Conservation (phyloP, 2,329 filamentous ascomycete genomes). For the Arthrobotrys iridis region DNA sequence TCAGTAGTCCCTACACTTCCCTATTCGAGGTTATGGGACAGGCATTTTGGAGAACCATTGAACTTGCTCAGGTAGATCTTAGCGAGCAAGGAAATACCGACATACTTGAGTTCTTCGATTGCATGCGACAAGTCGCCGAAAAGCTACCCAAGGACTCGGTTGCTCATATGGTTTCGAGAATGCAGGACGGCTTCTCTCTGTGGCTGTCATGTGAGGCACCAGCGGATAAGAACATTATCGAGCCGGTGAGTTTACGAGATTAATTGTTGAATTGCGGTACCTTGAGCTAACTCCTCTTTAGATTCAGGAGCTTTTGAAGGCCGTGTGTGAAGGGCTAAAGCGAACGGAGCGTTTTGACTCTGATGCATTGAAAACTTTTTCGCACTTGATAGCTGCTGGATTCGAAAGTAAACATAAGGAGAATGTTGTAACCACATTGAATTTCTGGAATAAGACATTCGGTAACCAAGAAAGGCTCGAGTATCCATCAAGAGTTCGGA, state of each 20-base stretch:
- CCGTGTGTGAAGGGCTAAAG: constrained; percentile 23
- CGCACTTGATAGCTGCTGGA: constrained; percentile 35
- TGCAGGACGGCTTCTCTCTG: constrained; percentile 47
- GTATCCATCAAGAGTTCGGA: constrained; percentile 73
- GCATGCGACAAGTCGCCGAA: constrained; percentile 21
- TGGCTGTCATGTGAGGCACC: constrained; percentile 38
- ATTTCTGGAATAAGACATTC: constrained; percentile 76
- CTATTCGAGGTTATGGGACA: constrained; percentile 46
- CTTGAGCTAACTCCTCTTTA: neutral
- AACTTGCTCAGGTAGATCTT: constrained; percentile 36
- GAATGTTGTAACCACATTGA: constrained; percentile 32
- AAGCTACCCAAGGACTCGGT: constrained; percentile 32
- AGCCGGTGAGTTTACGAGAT: neutral
- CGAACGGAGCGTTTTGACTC: constrained; percentile 36
- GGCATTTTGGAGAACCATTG: constrained; percentile 40
- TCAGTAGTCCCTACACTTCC: constrained; percentile 21
- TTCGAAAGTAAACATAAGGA: constrained; percentile 40
- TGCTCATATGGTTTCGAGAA: constrained; percentile 16
- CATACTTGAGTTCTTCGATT: constrained; percentile 31
- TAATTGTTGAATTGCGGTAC: neutral
- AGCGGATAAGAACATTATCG: constrained; percentile 16
- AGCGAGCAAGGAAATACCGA: constrained; percentile 20
- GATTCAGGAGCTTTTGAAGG: constrained; percentile 26
- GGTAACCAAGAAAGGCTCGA: constrained; percentile 69
- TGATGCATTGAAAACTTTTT: constrained; percentile 15